Conservation (phyloP, 1,284 basidiomycete genomes). For the Pisolithus thermaeus region DNA sequence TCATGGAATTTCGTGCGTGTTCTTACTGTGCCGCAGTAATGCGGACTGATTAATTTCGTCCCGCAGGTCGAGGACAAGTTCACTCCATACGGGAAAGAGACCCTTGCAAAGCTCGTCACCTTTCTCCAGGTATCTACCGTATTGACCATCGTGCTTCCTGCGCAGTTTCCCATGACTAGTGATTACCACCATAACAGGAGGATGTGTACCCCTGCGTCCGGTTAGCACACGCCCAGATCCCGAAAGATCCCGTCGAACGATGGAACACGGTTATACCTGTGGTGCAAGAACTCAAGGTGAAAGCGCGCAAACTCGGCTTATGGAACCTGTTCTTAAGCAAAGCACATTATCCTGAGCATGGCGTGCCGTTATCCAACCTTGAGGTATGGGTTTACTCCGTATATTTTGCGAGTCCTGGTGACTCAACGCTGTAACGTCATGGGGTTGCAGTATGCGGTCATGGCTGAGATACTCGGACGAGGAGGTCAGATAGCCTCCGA, state of each 20-base stretch:
- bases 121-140: conserved; percentile 73
- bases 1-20: conserved; percentile 74
- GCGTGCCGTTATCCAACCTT: conserved; percentile 87
- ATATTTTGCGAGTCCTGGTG: background rate
- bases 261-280: conserved; percentile 85
- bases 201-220: conserved; percentile 80
- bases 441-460: conserved; percentile 77
- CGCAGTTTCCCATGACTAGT: conserved; percentile 1
- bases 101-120: conserved; percentile 73
- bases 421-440: conserved; percentile 3
- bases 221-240: conserved; percentile 80
- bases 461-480: conserved; percentile 92
- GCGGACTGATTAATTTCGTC: conserved; percentile 1
- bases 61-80: conserved; percentile 85
- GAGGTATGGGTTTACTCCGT: conserved; percentile 53
- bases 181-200: conserved; percentile 46
- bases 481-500: conserved; percentile 79
- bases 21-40: conserved; percentile 1
- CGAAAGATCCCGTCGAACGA: conserved; percentile 66
- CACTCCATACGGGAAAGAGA: conserved; percentile 83
- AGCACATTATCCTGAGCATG: conserved; percentile 83
- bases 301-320: conserved; percentile 83
- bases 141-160: background rate
- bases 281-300: conserved; percentile 81
- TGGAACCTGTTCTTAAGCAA: conserved; percentile 98